These are phyloP conservation scores for Fusarium brevicatenulatum DNA, from an alignment of 2,329 filamentous ascomycete species.

Conservation along the genomic window DNA sequence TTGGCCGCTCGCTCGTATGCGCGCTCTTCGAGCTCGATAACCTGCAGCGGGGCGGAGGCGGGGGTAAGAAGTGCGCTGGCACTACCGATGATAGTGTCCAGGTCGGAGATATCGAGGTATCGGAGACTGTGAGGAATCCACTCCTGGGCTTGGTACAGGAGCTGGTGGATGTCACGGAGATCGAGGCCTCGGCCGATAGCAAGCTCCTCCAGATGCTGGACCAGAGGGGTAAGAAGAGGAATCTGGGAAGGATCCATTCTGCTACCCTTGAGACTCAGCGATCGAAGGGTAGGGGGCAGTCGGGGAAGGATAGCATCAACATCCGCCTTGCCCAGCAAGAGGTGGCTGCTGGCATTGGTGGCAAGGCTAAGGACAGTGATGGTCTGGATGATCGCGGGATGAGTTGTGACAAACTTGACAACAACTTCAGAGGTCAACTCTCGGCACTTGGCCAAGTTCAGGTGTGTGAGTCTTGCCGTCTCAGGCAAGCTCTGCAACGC, in stretches of 20 bases:
- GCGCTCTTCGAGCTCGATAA: conserved; percentile 78
- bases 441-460: conserved; percentile 82
- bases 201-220: conserved; percentile 78
- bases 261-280: conserved; percentile 80
- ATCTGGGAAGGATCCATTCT: conserved; percentile 74
- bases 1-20: conserved; percentile 73
- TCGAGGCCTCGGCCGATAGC: conserved; percentile 75
- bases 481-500: conserved; percentile 76
- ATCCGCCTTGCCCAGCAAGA: conserved; percentile 74
- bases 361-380: conserved; percentile 79
- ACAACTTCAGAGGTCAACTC: conserved; percentile 73
- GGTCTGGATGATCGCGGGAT: conserved; percentile 72
- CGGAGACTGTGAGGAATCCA: conserved; percentile 68
- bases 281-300: conserved; percentile 74
- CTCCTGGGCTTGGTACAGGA: conserved; percentile 65
- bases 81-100: conserved; percentile 65
- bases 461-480: conserved; percentile 78
- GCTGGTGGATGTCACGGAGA: conserved; percentile 71
- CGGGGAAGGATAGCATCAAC: conserved; percentile 71
- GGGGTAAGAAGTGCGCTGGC: conserved; percentile 68
- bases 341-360: conserved; percentile 76
- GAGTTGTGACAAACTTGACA: conserved; percentile 75
- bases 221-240: conserved; percentile 69
- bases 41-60: conserved; percentile 74
- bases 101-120: conserved; percentile 80